phyloP scores from a whole-genome alignment of 2,329 filamentous ascomycete genomes.

The Zymoseptoria crescenta region DNA sequence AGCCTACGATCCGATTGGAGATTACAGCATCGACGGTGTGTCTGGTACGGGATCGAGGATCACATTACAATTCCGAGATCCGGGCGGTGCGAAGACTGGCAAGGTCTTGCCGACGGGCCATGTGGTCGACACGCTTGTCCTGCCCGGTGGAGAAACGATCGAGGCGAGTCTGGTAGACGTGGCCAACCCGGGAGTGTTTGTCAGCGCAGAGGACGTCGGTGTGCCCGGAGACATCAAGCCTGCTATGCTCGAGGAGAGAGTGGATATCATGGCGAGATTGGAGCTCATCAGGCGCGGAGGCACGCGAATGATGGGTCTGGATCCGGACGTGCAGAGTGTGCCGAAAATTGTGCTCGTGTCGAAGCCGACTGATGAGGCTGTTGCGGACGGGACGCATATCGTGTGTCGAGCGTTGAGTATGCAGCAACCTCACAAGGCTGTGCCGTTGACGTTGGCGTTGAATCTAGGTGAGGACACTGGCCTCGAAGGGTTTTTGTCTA shows the following conservation, averaged over 20 bases:
- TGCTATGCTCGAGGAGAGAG: constrained; percentile 45
- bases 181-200: constrained; percentile 57
- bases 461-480: constrained; percentile 26
- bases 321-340: constrained; percentile 42
- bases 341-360: constrained; percentile 56
- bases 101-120: constrained; percentile 54
- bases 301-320: constrained; percentile 54
- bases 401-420: constrained; percentile 39
- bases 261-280: constrained; percentile 43
- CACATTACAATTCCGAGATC: constrained; percentile 53
- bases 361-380: constrained; percentile 13
- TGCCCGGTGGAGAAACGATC: constrained; percentile 33
- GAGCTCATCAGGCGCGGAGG: constrained; percentile 53
- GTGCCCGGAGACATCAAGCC: constrained; percentile 47
- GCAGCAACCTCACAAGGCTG: constrained; percentile 37
- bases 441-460: constrained; percentile 37
- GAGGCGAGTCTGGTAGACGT: constrained; percentile 54
- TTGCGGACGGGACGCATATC: constrained; percentile 27
- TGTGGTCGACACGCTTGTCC: constrained; percentile 41
- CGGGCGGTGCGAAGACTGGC: constrained; percentile 56
- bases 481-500: background rate
- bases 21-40: constrained; percentile 58
- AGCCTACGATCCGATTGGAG: constrained; percentile 34
- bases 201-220: constrained; percentile 47
- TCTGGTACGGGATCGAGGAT: constrained; percentile 51